Percentiles rank a stretch among this genome's conserved stretches.
These are phyloP conservation scores for Narthecium ossifragum DNA, from an alignment of 106 monocot species.

Conservation along the genomic window DNA sequence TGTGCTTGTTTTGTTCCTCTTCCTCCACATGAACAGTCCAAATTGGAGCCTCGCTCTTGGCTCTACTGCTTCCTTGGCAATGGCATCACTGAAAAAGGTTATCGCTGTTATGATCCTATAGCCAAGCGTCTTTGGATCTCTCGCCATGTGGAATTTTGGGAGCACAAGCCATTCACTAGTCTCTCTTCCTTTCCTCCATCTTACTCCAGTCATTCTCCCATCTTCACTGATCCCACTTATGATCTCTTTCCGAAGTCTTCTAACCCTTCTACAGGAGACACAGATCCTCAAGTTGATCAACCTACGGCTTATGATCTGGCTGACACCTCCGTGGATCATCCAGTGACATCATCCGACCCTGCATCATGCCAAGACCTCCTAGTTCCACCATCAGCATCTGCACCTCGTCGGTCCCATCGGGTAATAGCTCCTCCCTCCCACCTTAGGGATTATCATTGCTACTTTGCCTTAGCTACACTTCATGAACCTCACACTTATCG, in stretches of 20 bases:
- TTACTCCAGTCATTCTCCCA: neutral
- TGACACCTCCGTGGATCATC: neutral
- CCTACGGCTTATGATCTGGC: neutral
- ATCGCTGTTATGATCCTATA: neutral
- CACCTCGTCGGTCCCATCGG: neutral
- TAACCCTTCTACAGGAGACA: neutral
- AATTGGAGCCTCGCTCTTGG: neutral
- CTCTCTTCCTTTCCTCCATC: neutral
- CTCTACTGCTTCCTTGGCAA: neutral
- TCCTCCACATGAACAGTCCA: neutral
- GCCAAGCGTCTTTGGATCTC: too few species aligned
- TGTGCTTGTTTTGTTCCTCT: neutral
- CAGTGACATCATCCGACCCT: neutral
- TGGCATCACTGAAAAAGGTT: neutral
- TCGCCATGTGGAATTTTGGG: neutral
- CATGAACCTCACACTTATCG: constrained; percentile 2
- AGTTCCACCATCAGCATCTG: too few species aligned
- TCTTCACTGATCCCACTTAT: neutral
- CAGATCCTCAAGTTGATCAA: too few species aligned
- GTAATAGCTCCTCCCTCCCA: neutral
- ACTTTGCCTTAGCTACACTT: neutral
- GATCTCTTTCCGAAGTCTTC: neutral
- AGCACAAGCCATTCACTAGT: neutral
- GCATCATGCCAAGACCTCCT: too few species aligned
- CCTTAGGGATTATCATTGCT: neutral